Base-by-base conservation (phyloP, 345 rosid genomes). In the Barbarea vulgaris region DNA sequence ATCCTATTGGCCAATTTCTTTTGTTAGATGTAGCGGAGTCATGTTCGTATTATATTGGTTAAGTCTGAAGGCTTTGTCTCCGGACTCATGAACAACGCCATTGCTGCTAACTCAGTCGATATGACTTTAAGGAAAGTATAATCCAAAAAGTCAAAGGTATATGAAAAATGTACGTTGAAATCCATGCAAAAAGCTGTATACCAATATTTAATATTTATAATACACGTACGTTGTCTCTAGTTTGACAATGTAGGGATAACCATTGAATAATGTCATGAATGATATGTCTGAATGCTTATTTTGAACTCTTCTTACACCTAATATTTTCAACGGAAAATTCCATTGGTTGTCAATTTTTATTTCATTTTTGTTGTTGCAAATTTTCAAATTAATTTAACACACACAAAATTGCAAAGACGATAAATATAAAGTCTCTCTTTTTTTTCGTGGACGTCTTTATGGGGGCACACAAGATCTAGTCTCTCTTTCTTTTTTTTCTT, bases 11-110 rank as follows among this genome's bases (percentile, higher is more conserved):
- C 71, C 64, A 54, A 11, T 6, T 4, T 73, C 8, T 27, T 17
- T 9, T 63, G 33, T 64, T 65, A 30, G 71, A 30, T 63, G 9
- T 7, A 54, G 71, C 18, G 27, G 77, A 46, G 46, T 0, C 71
- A 73, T 31, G 57, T 27, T 64, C 71, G 24, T 64, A 41, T 42
- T 41, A 63, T 62, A 53, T 53, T 64, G 25, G 31, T 64, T 24
- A 55, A 65, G 70, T 22, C 15, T 44, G 2, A 52, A 64, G 71
- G 67, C 31, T 65, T 46, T 65, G 72, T 73, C 78, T 55, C 64
- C 55, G 58, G 47, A 48, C 15, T 10, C 36, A 5, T 64, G 50
- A 44, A 64, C 64, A 55, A 52, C 7, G 33, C 42, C 60, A 41
- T 30, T 30, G 52, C 69, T 30, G 52, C 69, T 39, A 52, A 52